Evolutionary conservation across 306 rosid species (phyloP).

Genomic region (Quercus gilva): DNA sequence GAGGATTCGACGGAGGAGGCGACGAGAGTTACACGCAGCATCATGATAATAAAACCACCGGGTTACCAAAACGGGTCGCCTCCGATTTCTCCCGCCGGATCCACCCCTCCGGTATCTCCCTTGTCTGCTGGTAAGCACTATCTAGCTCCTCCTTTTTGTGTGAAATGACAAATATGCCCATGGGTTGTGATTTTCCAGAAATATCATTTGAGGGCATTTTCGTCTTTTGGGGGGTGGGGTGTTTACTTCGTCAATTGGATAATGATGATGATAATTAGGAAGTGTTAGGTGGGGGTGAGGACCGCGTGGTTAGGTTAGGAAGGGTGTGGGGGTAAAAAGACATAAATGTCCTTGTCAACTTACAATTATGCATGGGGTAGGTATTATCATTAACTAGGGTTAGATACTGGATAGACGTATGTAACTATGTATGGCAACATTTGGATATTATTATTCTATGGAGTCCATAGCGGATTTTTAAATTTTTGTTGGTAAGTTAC

Average conservation of each 20-base stretch:
- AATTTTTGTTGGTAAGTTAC: too few species aligned
- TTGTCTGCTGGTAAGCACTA: slow-evolving; percentile 52
- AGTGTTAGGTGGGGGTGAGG: neutral
- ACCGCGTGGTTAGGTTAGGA: too few species aligned
- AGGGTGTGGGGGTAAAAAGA: slow-evolving; percentile 8
- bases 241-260: neutral
- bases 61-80: slow-evolving; percentile 70
- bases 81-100: slow-evolving; percentile 75
- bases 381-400: neutral
- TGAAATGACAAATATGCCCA: slow-evolving; percentile 5
- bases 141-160: accelerated
- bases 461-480: neutral
- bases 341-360: neutral
- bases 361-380: neutral
- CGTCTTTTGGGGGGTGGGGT: slow-evolving; percentile 19
- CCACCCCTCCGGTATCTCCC: slow-evolving; percentile 77
- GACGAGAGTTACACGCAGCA: slow-evolving; percentile 66
- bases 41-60: slow-evolving; percentile 80
- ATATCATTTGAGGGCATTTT: slow-evolving; percentile 8
- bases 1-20: slow-evolving; percentile 44
- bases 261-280: neutral
- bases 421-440: neutral
- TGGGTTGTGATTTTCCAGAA: too few species aligned
- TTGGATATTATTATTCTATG: neutral
- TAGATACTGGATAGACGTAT: neutral